Base-by-base conservation (phyloP, 1,139 yeast species). In the Sugiyamaella paludigena region DNA sequence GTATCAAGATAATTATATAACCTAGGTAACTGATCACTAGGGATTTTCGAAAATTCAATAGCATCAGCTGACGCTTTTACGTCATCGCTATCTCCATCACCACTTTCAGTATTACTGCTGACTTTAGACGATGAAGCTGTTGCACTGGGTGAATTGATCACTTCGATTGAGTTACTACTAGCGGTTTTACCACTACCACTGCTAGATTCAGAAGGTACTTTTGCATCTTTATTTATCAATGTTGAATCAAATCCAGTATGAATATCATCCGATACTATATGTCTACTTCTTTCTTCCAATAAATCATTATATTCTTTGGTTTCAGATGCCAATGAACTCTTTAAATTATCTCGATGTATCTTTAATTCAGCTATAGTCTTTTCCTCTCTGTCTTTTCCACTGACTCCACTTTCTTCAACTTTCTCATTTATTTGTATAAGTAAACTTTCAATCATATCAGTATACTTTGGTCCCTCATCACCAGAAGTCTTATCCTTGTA, bases 171-270 rank as follows among this genome's bases (percentile, higher is more conserved):
- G 8, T 62, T 33, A 9, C 19, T 24, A n/a, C 33, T 15, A n/a
- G 12, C 40, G 4, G 24, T 37, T 26, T 12, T 16, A 32, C 33
- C 33, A 31, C 19, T 29, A 9, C 15, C 33, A 35, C 29, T 9
- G 19, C 10, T 24, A 26, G 36, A 19, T 36, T 5, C 58, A 29
- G 53, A 3, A 54, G 46, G 49, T 13, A 47, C 48, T 12, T 49
- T 71, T n/a, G 64, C 65, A 34, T 71, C 72, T 59, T 80, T 83
- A 66, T 87, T 88, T 65, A 89, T 67, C 59, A 87, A 79, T 0
- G 96, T 85, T 28, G 87, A 78, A 63, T 91, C 96, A 73, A 88
- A 92, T 0, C 97, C 98, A n/a, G 95, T 88, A 58, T 82, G 95
- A 36, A 89, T 77, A 66, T 92, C 98, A 16, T 89, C 98, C 50